Evolutionary conservation across 1,284 basidiomycete genomes (phyloP).

Genomic region (Sanghuangporus baumii): DNA sequence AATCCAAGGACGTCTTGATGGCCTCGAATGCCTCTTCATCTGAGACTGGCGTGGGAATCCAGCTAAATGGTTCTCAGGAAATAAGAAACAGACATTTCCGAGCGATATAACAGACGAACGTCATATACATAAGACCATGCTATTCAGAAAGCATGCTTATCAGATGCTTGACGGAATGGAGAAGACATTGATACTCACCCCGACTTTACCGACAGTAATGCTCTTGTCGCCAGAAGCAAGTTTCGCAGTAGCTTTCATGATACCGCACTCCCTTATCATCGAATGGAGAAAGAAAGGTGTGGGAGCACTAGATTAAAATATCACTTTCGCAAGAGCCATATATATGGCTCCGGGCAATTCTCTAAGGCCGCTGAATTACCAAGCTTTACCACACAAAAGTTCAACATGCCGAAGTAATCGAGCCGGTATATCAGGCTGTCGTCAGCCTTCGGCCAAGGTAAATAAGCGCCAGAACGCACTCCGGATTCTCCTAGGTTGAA

Average conservation of each 20-base stretch:
- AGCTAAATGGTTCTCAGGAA: conserved; percentile 22
- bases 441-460: no score
- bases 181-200: background rate
- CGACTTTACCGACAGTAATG: conserved; percentile 5
- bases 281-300: background rate
- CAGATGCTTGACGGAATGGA: background rate
- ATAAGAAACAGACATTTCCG: background rate
- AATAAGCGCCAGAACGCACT: no score
- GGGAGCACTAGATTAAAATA: no score
- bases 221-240: background rate
- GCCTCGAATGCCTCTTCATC: conserved; percentile 56
- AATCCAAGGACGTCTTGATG: conserved; percentile 58
- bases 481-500: no score
- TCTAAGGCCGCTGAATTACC: no score
- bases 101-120: conserved; percentile 27
- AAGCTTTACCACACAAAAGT: no score
- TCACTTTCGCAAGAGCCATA: no score
- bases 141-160: background rate
- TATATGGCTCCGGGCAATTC: no score
- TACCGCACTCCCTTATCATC: background rate
- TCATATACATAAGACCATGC: conserved; percentile 50
- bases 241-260: background rate
- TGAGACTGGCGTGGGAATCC: conserved; percentile 34
- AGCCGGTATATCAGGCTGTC: no score
- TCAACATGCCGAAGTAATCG: no score